phyloP scores from a whole-genome alignment of 2,329 filamentous ascomycete genomes.

The Drechslerella dactyloides region DNA sequence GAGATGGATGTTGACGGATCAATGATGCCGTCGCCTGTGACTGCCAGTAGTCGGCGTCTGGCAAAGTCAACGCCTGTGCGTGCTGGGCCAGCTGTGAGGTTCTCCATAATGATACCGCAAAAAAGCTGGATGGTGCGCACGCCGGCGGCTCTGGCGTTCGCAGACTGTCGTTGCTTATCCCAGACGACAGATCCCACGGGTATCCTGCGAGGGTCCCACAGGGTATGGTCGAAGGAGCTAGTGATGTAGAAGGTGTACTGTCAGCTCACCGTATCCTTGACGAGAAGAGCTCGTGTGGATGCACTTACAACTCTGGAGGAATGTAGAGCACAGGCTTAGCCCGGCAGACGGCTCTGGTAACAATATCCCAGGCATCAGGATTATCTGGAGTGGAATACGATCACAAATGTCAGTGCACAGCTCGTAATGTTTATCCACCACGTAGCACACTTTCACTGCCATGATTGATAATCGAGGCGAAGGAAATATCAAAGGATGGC shows the following conservation, averaged over 20 bases:
- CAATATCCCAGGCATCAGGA: constrained; percentile 40
- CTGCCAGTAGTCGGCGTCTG: constrained; percentile 22
- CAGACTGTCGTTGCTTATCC: constrained; percentile 43
- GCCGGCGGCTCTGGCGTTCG: constrained; percentile 26
- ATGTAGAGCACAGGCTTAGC: constrained; percentile 49
- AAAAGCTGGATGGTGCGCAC: constrained; percentile 44
- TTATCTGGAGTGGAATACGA: constrained; percentile 21
- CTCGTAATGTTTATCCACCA: not conserved
- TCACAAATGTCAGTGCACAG: constrained; percentile 47
- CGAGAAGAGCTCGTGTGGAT: constrained; percentile 4
- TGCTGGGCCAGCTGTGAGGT: constrained; percentile 33
- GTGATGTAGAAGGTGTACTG: not conserved
- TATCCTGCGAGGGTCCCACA: constrained; percentile 43
- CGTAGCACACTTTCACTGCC: not conserved
- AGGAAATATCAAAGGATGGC: constrained; percentile 14
- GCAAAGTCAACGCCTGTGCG: constrained; percentile 40
- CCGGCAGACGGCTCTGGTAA: constrained; percentile 44
- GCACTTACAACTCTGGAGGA: constrained; percentile 49
- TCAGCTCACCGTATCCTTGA: constrained; percentile 18
- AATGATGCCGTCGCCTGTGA: constrained; percentile 14
- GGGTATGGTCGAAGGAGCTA: constrained; percentile 48
- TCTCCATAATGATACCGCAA: constrained; percentile 48
- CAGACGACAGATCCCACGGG: constrained; percentile 35
- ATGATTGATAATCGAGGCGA: not conserved
- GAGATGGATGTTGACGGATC: constrained; percentile 22